Conservation (phyloP, 129 eudicot species). For the Daucus carota region DNA sequence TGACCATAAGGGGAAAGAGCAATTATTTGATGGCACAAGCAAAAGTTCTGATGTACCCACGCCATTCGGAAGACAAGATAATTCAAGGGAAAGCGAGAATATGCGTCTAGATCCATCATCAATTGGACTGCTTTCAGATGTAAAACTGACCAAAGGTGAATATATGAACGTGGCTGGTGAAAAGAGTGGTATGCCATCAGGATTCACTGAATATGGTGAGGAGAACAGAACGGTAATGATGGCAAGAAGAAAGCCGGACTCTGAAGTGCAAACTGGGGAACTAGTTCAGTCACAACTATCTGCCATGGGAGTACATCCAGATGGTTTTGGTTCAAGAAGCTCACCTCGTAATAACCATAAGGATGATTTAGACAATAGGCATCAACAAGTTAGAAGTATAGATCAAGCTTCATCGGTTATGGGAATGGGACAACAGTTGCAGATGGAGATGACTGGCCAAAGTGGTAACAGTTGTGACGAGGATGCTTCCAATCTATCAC, state of each 20-base stretch:
- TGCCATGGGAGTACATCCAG: slow-evolving; percentile 33
- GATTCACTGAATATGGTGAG: slow-evolving; percentile 36
- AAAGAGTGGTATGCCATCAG: slow-evolving; percentile 23
- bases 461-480: slow-evolving; percentile 25
- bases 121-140: slow-evolving; percentile 34
- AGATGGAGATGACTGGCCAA: slow-evolving; percentile 27
- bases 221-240: slow-evolving; percentile 24
- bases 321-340: slow-evolving; percentile 25
- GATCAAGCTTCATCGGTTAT: slow-evolving; percentile 16
- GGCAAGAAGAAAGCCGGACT: slow-evolving; percentile 35
- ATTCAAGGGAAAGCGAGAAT: slow-evolving; percentile 23
- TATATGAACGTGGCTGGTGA: slow-evolving; percentile 25
- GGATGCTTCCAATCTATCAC: slow-evolving; percentile 20
- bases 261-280: slow-evolving; percentile 38
- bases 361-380: slow-evolving; percentile 22
- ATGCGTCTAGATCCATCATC: slow-evolving; percentile 24
- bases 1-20: slow-evolving; percentile 71
- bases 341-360: slow-evolving; percentile 14
- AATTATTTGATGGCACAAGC: slow-evolving; percentile 39
- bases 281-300: slow-evolving; percentile 34
- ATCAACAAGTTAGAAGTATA: slow-evolving; percentile 13
- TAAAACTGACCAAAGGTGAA: slow-evolving; percentile 38
- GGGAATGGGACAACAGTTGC: slow-evolving; percentile 22
- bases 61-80: slow-evolving; percentile 29
- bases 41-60: slow-evolving; percentile 26